These are phyloP conservation scores for Hura crepitans DNA, from an alignment of 441 rosid genomes.

Conservation along the genomic window DNA sequence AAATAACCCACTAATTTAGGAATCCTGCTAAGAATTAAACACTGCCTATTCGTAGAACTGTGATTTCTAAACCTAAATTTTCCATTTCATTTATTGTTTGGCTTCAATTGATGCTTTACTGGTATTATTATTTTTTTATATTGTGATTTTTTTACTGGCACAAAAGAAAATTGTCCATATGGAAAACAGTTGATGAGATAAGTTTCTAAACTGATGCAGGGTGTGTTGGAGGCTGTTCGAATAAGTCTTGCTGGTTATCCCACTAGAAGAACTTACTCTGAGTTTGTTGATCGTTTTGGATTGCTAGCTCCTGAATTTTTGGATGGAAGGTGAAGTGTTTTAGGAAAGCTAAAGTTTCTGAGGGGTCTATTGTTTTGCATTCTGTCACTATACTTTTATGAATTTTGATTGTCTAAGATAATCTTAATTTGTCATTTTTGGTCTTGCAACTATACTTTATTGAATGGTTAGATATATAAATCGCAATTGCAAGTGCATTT, in stretches of 20 bases:
- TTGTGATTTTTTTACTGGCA: neutral
- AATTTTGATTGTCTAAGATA: neutral
- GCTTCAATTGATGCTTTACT: neutral
- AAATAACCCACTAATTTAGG: no score
- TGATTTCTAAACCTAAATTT: no score
- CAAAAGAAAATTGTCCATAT: neutral
- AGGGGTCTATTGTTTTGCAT: neutral
- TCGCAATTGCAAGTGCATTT: neutral
- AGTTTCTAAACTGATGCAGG: slow-evolving; percentile 44
- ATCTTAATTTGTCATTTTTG: neutral
- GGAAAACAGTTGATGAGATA: neutral
- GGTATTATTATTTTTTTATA: neutral
- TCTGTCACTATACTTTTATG: neutral
- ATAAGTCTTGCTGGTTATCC: slow-evolving; percentile 99
- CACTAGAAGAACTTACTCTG: slow-evolving; percentile 77
- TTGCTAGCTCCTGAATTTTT: slow-evolving; percentile 63
- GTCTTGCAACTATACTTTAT: neutral
- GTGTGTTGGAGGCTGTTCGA: slow-evolving; percentile 98
- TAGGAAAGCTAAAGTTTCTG: neutral
- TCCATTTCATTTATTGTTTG: neutral
- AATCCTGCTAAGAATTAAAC: no score
- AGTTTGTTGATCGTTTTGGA: slow-evolving; percentile 97
- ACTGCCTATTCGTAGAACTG: no score
- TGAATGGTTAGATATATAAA: neutral
- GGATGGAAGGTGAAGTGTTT: slow-evolving; percentile 62